Conservation (phyloP, 768 basidiomycete genomes). For the Mycena amicta region DNA sequence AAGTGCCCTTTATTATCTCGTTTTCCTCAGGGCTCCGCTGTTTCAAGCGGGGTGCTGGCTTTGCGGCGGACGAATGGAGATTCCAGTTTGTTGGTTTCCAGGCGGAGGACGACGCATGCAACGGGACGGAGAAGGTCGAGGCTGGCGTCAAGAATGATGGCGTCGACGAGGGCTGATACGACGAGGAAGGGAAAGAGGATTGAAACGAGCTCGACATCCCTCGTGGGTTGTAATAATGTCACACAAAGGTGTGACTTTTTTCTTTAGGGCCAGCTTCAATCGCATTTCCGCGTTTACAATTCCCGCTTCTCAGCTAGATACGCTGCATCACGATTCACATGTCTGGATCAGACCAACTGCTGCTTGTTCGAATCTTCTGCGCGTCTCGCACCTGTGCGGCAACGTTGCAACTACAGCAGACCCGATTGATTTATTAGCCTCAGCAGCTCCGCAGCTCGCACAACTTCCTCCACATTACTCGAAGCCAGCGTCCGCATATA, state of each 20-base stretch:
- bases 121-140: conserved; percentile 22
- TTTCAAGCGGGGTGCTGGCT: conserved; percentile 31
- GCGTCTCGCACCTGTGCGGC: too few species aligned
- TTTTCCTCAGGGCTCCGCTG: conserved; percentile 55
- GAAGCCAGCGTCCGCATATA: conserved; percentile 73
- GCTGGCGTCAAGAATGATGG: conserved; percentile 25
- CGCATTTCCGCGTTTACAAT: too few species aligned
- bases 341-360: too few species aligned
- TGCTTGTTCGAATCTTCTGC: too few species aligned
- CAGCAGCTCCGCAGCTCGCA: conserved; percentile 70
- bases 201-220: conserved; percentile 39
- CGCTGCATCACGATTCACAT: too few species aligned
- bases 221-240: too few species aligned
- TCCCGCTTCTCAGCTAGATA: neutral
- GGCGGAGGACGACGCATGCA: neutral
- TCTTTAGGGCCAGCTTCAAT: conserved; percentile 10
- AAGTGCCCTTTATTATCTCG: conserved; percentile 46
- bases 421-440: conserved; percentile 59
- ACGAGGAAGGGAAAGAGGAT: conserved; percentile 25
- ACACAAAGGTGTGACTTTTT: too few species aligned
- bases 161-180: conserved; percentile 33
- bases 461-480: conserved; percentile 84
- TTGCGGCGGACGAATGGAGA: neutral
- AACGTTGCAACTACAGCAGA: too few species aligned
- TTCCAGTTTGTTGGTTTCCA: neutral